These are phyloP conservation scores for Leishmania gerbilli DNA, from an alignment of 208 protist genomes.

Conservation along the genomic window DNA sequence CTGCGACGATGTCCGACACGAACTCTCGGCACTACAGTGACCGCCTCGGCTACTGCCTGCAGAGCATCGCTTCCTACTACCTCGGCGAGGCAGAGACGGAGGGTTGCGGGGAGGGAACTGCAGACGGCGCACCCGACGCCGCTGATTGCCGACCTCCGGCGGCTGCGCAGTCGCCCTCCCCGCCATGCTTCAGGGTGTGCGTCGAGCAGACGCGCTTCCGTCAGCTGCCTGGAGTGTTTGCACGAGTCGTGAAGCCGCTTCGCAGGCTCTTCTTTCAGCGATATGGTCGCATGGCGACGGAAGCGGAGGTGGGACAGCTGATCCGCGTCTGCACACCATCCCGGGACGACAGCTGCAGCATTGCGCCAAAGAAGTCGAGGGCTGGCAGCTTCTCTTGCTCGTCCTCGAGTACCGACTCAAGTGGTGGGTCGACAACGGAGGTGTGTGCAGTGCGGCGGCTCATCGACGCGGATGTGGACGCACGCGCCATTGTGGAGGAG, in stretches of 20 bases:
- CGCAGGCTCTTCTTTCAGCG: conserved; percentile 51
- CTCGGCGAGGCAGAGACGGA: conserved; percentile 19
- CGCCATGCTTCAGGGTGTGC: not conserved
- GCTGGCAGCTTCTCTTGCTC: not conserved
- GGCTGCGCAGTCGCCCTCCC: not conserved
- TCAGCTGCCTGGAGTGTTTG: conserved; percentile 49
- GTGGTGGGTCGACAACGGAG: not conserved
- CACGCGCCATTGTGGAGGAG: conserved; percentile 1
- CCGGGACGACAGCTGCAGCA: not conserved
- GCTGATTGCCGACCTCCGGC: not conserved
- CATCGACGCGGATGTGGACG: conserved; percentile 2
- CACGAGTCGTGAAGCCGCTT: conserved; percentile 52
- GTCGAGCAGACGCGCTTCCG: conserved; percentile 13
- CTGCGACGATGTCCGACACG: not conserved
- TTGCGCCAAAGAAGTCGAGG: not conserved
- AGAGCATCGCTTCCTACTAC: conserved; percentile 38
- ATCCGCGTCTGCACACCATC: conserved; percentile 7
- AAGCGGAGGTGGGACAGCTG: conserved; percentile 50
- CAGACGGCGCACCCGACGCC: not conserved
- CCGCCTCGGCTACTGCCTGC: conserved; percentile 34
- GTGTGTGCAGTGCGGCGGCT: conserved; percentile 6
- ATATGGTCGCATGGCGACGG: conserved; percentile 56
- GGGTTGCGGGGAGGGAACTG: not conserved
- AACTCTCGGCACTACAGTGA: conserved; percentile 33
- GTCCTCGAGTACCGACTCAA: not conserved